A percentile compares a stretch with the other conserved stretches of the same genome.
phyloP scores from a whole-genome alignment of 305 asterid genomes.

The Fraxinus greggii region DNA sequence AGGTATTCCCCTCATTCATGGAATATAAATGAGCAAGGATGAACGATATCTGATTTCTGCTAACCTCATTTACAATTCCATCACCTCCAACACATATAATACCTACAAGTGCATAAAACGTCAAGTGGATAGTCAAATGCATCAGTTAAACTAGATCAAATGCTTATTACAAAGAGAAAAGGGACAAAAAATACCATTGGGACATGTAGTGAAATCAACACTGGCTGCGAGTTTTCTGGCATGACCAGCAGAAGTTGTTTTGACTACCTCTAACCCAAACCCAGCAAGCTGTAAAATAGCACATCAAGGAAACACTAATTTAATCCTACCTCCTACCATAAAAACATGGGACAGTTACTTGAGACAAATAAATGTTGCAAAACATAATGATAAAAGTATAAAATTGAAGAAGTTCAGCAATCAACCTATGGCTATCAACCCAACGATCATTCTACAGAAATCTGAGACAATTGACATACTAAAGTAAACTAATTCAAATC shows the following conservation, averaged over 20 bases:
- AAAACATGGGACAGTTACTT: slow-evolving; percentile 14
- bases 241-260: slow-evolving; percentile 91
- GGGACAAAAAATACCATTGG: slow-evolving; percentile 54
- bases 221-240: slow-evolving; percentile 83
- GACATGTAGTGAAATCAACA: slow-evolving; percentile 81
- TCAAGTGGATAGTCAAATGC: slow-evolving; percentile 15
- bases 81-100: slow-evolving; percentile 90
- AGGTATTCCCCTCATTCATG: slow-evolving; percentile 21
- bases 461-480: background rate
- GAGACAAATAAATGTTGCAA: background rate
- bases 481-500: background rate
- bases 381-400: slow-evolving; percentile 7
- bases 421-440: background rate
- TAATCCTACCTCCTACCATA: slow-evolving; percentile 15
- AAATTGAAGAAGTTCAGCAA: background rate
- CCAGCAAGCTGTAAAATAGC: slow-evolving; percentile 71
- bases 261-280: slow-evolving; percentile 80
- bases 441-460: background rate
- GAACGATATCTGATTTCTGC: slow-evolving; percentile 22
- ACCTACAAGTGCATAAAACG: slow-evolving; percentile 40
- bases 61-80: slow-evolving; percentile 85
- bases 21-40: slow-evolving; percentile 18
- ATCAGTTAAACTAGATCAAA: slow-evolving; percentile 14
- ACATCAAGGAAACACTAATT: slow-evolving; percentile 22
- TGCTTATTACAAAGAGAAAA: slow-evolving; percentile 1